Percentiles rank a stretch among this genome's conserved stretches.
Evolutionary conservation across 2,329 filamentous ascomycete genomes (phyloP).

Genomic region (Hypoxylon sp.): DNA sequence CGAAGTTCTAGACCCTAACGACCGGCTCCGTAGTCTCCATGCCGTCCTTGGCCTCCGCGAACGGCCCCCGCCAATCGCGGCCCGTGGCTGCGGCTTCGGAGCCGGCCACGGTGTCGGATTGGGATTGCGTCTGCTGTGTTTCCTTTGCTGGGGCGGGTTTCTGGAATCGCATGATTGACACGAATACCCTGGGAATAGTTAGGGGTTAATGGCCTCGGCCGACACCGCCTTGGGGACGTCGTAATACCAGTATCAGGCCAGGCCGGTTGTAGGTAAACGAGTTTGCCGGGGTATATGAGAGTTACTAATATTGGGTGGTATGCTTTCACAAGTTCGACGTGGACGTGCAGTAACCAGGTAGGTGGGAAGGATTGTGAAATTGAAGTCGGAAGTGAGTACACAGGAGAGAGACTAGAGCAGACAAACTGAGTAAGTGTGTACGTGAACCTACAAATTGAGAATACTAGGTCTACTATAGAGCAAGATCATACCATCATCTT

Average conservation of each 20-base stretch:
- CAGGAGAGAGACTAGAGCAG: no score
- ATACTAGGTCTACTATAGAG: no score
- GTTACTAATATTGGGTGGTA: not conserved
- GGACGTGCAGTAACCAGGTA: no score
- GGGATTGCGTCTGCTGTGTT: slow-evolving; percentile 46
- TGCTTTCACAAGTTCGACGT: not conserved
- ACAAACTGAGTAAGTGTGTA: no score
- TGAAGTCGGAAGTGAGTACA: no score
- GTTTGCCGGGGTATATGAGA: not conserved
- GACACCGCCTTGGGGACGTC: slow-evolving; percentile 70
- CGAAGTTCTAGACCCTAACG: slow-evolving; percentile 62
- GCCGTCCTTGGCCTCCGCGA: slow-evolving; percentile 59
- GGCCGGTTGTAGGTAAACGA: no score
- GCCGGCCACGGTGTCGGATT: slow-evolving; percentile 54
- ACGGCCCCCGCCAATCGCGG: slow-evolving; percentile 61
- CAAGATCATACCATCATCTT: no score
- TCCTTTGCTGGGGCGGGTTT: slow-evolving; percentile 55
- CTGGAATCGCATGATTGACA: slow-evolving; percentile 76
- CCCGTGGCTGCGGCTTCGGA: slow-evolving; percentile 55
- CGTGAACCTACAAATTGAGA: no score
- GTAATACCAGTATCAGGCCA: slow-evolving; percentile 76
- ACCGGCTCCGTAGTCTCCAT: slow-evolving; percentile 67
- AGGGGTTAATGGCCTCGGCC: slow-evolving; percentile 62
- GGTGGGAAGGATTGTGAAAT: no score
- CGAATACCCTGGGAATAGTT: slow-evolving; percentile 72